Percentiles rank a stretch among this genome's conserved stretches.
Conservation (phyloP, 371 early-diverging fungal species). For the Rhizopus stolonifer region DNA sequence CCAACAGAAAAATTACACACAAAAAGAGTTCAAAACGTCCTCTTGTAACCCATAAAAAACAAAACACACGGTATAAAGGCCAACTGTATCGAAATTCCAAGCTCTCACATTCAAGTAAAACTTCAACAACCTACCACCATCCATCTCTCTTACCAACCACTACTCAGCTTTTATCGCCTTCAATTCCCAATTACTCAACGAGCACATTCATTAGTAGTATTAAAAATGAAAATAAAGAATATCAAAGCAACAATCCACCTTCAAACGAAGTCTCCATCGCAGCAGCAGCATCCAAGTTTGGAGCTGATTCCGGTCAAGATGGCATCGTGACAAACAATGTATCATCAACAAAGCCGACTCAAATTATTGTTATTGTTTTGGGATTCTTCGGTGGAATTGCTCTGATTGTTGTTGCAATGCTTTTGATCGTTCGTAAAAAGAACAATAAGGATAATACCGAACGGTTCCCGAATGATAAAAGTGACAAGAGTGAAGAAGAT, state of each 20-base stretch:
- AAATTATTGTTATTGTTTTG: constrained; percentile 10
- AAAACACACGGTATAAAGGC: background rate
- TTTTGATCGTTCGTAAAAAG: constrained; percentile 11
- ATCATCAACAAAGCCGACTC: background rate
- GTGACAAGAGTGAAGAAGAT: background rate
- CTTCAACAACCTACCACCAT: too few species aligned
- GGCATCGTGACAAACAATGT: background rate
- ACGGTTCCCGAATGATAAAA: background rate
- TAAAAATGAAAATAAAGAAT: too few species aligned
- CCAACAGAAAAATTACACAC: background rate
- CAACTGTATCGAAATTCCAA: too few species aligned
- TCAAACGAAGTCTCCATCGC: constrained; percentile 28
- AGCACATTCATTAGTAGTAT: too few species aligned
- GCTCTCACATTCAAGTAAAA: too few species aligned
- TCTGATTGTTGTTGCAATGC: constrained; percentile 16
- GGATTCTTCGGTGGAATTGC: constrained; percentile 18
- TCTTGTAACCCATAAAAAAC: background rate
- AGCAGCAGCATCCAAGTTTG: constrained; percentile 82
- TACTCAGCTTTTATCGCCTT: too few species aligned
- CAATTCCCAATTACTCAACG: too few species aligned
- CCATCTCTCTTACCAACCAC: too few species aligned
- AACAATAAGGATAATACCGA: background rate
- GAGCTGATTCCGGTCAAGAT: constrained; percentile 57
- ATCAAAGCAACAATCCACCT: background rate
- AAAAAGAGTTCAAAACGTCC: background rate